Evolutionary conservation across 495 filamentous ascomycete species (phyloP).

Genomic region (Aeminium ludgeri): DNA sequence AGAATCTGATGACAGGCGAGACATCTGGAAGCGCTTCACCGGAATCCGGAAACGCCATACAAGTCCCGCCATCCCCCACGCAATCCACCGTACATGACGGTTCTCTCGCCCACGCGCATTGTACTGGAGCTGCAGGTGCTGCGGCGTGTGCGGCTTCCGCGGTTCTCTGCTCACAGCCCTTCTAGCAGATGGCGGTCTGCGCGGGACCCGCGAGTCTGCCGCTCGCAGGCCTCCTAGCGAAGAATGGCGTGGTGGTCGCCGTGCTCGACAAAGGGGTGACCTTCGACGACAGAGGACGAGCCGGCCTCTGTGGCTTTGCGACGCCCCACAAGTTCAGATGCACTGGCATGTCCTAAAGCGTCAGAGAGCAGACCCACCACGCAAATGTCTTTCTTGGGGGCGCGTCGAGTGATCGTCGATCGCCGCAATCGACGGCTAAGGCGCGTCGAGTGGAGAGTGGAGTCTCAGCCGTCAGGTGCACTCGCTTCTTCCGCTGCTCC

Average conservation of each 20-base stretch:
- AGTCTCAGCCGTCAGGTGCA: constrained; percentile 32
- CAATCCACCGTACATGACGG: no score
- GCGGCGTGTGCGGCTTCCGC: no score
- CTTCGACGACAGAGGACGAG: constrained; percentile 39
- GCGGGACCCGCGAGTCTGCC: constrained; percentile 41
- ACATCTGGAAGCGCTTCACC: no score
- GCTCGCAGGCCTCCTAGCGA: constrained; percentile 37
- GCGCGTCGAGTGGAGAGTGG: constrained; percentile 21
- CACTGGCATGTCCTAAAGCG: constrained; percentile 37
- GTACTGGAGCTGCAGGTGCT: no score
- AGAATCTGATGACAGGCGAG: no score
- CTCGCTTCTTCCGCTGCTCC: constrained; percentile 30
- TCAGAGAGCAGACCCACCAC: constrained; percentile 29
- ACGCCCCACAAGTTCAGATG: constrained; percentile 37
- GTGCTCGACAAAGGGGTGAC: constrained; percentile 34
- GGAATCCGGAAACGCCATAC: no score
- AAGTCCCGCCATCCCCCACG: no score
- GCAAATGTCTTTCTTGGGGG: constrained; percentile 37
- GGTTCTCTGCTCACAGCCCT: no score
- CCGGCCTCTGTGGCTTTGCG: constrained; percentile 31
- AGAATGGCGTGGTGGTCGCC: constrained; percentile 34
- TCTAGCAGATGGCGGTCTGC: constrained; percentile 40
- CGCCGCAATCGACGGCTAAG: constrained; percentile 4
- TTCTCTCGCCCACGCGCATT: no score
- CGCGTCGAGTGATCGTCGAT: constrained; percentile 8